Evolutionary conservation across 2,329 filamentous ascomycete species (phyloP).

Genomic region (Zarea fungicola): DNA sequence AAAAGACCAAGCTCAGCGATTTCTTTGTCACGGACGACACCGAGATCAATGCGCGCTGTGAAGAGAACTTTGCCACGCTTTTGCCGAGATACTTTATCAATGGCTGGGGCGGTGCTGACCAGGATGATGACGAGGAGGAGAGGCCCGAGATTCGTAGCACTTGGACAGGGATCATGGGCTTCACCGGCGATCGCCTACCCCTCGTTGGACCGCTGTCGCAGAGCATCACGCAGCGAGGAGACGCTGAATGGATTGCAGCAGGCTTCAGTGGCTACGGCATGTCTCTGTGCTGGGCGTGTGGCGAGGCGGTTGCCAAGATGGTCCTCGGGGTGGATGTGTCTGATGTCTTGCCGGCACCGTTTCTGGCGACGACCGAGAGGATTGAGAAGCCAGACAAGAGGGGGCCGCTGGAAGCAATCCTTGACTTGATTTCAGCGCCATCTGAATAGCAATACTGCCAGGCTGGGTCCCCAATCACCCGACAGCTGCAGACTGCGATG

Average conservation of each 20-base stretch:
- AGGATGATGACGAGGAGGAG: neutral
- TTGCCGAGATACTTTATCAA: conserved; percentile 31
- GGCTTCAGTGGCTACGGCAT: conserved; percentile 43
- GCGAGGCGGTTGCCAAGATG: conserved; percentile 25
- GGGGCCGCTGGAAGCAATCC: neutral
- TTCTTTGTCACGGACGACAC: conserved; percentile 39
- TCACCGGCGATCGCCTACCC: conserved; percentile 41
- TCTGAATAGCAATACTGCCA: neutral
- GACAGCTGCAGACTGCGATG: no score
- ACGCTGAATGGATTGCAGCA: conserved; percentile 39
- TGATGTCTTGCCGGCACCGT: conserved; percentile 9
- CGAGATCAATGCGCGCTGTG: conserved; percentile 26
- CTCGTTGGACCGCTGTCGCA: conserved; percentile 40
- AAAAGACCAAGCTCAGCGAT: conserved; percentile 29
- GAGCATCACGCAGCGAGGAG: conserved; percentile 15
- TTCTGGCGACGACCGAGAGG: conserved; percentile 4
- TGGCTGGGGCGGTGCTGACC: conserved; percentile 19
- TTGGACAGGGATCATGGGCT: conserved; percentile 44
- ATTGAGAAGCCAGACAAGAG: conserved; percentile 1
- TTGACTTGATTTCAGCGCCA: neutral
- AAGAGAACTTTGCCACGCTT: conserved; percentile 29
- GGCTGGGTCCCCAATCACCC: no score
- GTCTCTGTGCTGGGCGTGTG: conserved; percentile 41
- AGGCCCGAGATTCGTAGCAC: conserved; percentile 26
- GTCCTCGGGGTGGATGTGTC: conserved; percentile 12